Evolutionary conservation across 139 green algal species (phyloP).

Genomic region (Haematococcus lacustris): DNA sequence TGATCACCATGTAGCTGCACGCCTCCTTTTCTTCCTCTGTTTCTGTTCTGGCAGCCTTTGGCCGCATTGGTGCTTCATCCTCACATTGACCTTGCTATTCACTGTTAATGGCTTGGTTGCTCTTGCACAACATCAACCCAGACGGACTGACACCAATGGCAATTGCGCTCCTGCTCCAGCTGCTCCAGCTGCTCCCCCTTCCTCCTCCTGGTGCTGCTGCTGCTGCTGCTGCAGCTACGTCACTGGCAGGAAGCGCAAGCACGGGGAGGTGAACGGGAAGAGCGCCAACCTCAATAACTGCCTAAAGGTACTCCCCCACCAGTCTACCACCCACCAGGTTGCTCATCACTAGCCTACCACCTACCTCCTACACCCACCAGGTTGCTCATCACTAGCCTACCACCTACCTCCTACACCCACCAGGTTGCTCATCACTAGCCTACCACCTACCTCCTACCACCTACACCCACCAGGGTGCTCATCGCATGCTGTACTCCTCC

Average conservation of each 20-base stretch:
- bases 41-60: no score
- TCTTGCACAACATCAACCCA: background rate
- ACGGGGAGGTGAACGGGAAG: constrained; percentile 71
- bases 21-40: no score
- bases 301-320: background rate
- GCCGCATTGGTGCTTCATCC: background rate
- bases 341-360: no score
- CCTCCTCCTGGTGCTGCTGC: background rate
- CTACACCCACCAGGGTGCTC: no score
- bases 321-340: background rate
- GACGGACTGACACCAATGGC: constrained; percentile 1
- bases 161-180: background rate
- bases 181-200: background rate
- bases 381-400: no score
- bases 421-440: no score
- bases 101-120: background rate
- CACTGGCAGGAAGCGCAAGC: constrained; percentile 47
- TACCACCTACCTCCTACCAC: no score
- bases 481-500: no score
- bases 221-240: constrained; percentile 47
- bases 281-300: constrained; percentile 70
- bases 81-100: background rate
- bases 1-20: no score
- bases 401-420: no score
- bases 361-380: no score